Percentiles rank a stretch among this genome's conserved stretches.
Evolutionary conservation across 257 asterid species (phyloP).

Genomic region (Schizonepeta tenuifolia): DNA sequence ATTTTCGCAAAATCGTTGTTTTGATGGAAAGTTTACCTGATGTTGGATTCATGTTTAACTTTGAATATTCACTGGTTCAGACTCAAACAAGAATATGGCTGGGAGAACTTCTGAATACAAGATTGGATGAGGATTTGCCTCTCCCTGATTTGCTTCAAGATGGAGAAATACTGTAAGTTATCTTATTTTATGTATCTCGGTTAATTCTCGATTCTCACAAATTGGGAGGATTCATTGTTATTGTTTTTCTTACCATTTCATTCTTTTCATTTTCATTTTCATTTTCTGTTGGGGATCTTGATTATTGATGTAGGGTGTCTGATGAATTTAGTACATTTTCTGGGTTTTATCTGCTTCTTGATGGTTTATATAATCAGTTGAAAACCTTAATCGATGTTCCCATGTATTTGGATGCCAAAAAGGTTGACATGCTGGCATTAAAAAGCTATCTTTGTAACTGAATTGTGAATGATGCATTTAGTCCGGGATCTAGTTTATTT

Average conservation of each 20-base stretch:
- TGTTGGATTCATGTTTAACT: conserved; percentile 5
- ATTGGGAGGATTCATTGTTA: neutral
- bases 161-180: conserved; percentile 83
- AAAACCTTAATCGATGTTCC: neutral
- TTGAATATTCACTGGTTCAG: conserved; percentile 41
- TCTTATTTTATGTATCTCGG: conserved; percentile 9
- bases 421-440: neutral
- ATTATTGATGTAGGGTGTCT: conserved; percentile 20
- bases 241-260: neutral
- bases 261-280: neutral
- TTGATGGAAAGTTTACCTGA: too few relatives aligned
- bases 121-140: conserved; percentile 62
- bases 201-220: neutral
- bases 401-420: neutral
- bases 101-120: conserved; percentile 64
- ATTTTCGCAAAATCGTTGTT: neutral
- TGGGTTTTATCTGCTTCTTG: neutral
- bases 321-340: neutral
- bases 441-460: conserved; percentile 13
- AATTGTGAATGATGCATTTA: neutral
- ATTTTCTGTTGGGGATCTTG: conserved; percentile 20
- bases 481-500: neutral
- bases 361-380: neutral
- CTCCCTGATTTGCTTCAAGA: conserved; percentile 91
- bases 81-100: conserved; percentile 87